Evolutionary conservation across 352 stramenopile species (phyloP).

Genomic region (Globisporangium sylvaticum): DNA sequence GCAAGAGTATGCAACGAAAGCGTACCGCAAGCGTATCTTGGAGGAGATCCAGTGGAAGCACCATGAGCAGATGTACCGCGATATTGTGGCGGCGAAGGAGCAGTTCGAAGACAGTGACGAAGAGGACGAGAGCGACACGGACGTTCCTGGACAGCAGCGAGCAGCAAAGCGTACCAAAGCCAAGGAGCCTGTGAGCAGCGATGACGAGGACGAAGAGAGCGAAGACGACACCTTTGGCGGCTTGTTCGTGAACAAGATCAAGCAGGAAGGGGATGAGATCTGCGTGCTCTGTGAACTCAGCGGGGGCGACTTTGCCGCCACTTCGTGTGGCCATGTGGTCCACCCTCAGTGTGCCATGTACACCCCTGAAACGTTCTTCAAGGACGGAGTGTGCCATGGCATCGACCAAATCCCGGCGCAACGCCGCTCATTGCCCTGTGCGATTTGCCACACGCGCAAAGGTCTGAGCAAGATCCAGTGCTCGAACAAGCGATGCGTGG

Average conservation of each 20-base stretch:
- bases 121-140: constrained; percentile 20
- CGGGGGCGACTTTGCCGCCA: constrained; percentile 74
- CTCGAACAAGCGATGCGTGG: constrained; percentile 53
- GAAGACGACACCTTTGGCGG: constrained; percentile 63
- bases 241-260: constrained; percentile 76
- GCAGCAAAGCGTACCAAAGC: constrained; percentile 10
- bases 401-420: constrained; percentile 50
- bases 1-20: constrained; percentile 43
- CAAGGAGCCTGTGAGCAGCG: constrained; percentile 21
- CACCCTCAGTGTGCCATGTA: constrained; percentile 83
- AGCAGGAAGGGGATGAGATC: constrained; percentile 63
- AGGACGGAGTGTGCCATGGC: constrained; percentile 58
- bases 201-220: constrained; percentile 35
- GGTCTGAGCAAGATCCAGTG: constrained; percentile 85
- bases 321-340: constrained; percentile 50
- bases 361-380: constrained; percentile 82
- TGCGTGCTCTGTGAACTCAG: constrained; percentile 73
- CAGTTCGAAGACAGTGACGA: constrained; percentile 58
- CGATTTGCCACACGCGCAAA: constrained; percentile 55
- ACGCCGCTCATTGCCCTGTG: constrained; percentile 46
- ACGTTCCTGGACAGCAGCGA: constrained; percentile 5
- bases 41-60: constrained; percentile 50
- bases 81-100: constrained; percentile 34
- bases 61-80: constrained; percentile 70
- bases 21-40: constrained; percentile 41